Percentiles rank a stretch among this genome's conserved stretches.
Conservation (phyloP, 345 rosid genomes). For the Pugionium cornutum region DNA sequence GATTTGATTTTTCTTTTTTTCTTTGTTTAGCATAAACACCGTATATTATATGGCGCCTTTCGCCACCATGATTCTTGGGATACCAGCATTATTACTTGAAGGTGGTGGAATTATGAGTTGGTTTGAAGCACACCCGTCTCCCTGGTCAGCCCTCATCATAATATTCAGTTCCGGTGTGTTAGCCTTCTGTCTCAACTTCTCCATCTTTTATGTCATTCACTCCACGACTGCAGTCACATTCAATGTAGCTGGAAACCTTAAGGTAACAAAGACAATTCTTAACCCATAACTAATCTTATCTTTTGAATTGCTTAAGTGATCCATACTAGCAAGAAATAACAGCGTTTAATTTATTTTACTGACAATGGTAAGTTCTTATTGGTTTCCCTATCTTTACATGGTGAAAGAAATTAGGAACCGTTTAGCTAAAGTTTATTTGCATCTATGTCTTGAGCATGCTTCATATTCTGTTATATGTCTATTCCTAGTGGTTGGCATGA, state of each 20-base stretch:
- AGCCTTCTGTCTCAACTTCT: constrained; percentile 92
- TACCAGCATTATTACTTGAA: constrained; percentile 80
- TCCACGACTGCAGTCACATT: constrained; percentile 94
- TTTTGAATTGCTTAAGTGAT: too few species aligned
- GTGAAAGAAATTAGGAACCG: too few species aligned
- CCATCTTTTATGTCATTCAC: constrained; percentile 91
- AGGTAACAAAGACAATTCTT: constrained; percentile 47
- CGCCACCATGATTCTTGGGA: constrained; percentile 82
- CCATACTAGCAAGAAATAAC: background rate
- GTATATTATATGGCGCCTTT: constrained; percentile 98
- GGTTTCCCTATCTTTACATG: too few species aligned
- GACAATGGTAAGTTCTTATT: background rate
- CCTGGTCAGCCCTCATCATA: constrained; percentile 56
- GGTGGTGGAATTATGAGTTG: constrained; percentile 74
- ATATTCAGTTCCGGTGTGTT: constrained; percentile 79
- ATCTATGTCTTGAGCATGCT: background rate
- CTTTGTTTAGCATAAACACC: constrained; percentile 67
- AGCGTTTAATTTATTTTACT: background rate
- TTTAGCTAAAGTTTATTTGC: too few species aligned
- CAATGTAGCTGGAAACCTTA: constrained; percentile 93
- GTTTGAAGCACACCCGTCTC: constrained; percentile 56
- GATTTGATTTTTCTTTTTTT: background rate
- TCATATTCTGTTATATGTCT: too few species aligned
- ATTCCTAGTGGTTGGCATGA: too few species aligned
- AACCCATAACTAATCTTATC: background rate